These are phyloP conservation scores for Polytrichum formosum DNA, from an alignment of 225 moss, liverwort and hornwort genomes.

Conservation along the genomic window DNA sequence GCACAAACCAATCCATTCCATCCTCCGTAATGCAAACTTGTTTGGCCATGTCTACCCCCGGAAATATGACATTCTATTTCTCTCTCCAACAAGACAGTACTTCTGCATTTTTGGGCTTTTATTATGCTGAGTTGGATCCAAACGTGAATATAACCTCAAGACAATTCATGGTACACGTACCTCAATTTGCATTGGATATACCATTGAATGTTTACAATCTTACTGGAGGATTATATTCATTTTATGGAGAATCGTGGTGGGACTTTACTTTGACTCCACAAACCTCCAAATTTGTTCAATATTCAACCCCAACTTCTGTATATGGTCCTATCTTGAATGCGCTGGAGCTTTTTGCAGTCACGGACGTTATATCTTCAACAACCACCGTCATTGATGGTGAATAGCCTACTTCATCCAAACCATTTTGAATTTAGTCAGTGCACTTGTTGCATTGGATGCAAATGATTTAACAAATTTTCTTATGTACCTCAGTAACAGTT, in stretches of 20 bases:
- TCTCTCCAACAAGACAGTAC: background rate
- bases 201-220: background rate
- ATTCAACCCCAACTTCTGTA: background rate
- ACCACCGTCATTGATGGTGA: conserved; percentile 21
- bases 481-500: too few species aligned
- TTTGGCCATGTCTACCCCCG: background rate
- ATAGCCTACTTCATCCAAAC: background rate
- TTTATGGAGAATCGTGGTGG: background rate
- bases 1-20: background rate
- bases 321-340: conserved; percentile 22
- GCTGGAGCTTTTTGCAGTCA: conserved; percentile 16
- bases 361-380: background rate
- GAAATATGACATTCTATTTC: background rate
- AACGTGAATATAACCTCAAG: conserved; percentile 6
- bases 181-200: accelerated
- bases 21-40: background rate
- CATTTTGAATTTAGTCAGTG: too few species aligned
- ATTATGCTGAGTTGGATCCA: conserved; percentile 26
- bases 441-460: too few species aligned
- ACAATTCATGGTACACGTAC: background rate
- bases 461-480: too few species aligned
- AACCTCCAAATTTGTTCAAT: background rate
- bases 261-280: background rate
- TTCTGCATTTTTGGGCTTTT: background rate
- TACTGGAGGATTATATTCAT: background rate